Base-by-base conservation (phyloP, 73 alveolate genomes). In the Paramecium sonneborni region DNA sequence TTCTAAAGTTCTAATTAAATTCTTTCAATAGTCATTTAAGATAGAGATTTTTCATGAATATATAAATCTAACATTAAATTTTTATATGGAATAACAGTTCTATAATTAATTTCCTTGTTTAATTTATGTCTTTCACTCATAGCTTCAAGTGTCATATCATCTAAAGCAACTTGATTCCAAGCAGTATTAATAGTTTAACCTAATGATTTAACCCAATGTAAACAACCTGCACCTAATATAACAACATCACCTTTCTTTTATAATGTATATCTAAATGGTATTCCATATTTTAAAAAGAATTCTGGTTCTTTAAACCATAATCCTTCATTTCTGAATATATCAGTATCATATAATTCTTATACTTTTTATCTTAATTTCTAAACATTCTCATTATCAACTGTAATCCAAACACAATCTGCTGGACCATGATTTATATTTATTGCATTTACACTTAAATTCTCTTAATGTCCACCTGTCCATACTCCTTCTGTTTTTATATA, bases 381-480 rank as follows among this genome's bases (percentile, higher is more conserved):
- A 6, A 88, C 87, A 37, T 94, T 11, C 2, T 79, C 57, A 48
- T 39, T 30, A 24, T 93, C 95, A 0, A 95, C 96, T 23, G 93
- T 38, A 34, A 93, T 84, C 97, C 98, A 95, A 41, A 85, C 85
- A 23, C 96, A 92, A 43, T 84, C 91, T 1, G 92, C 94, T 6
- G 96, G 97, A 15, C 98, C 98, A 90, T 94, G 97, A 82, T 95
- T 95, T 34, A 95, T 67, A 82, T 95, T 95, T 6, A 88, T 84
- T 11, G 98, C 98, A 30, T 95, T 69, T 5, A 92, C 95, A 46
- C 96, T 52, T 8, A 86, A 67, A 32, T 95, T 95, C 82, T 95
- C 98, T 85, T 95, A 93, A 72, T 95, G 98, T 23, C 97, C 98
- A 15, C 98, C 98, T 26, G 98, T 95, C 96, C 98, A 95, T n/a